Percentiles rank a stretch among this genome's conserved stretches.
These are phyloP conservation scores for Podila horticola DNA, from an alignment of 192 early-diverging fungal species.

Conservation along the genomic window DNA sequence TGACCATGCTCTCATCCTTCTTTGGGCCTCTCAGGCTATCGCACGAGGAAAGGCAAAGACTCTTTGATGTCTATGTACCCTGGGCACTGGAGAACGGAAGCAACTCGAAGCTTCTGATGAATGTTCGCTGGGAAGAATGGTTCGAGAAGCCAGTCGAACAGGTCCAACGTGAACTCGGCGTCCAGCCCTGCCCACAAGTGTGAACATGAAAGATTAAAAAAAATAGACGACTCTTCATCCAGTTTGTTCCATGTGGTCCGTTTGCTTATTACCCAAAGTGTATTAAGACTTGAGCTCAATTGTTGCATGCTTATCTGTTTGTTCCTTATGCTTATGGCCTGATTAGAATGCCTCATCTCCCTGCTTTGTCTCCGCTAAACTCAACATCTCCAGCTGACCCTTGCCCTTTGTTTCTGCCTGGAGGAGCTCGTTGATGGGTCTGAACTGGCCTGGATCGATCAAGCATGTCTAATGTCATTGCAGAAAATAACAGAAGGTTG, in stretches of 20 bases:
- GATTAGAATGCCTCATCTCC: slow-evolving; percentile 71
- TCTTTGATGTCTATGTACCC: slow-evolving; percentile 82
- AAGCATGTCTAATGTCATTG: slow-evolving; percentile 65
- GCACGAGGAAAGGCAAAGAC: slow-evolving; percentile 61
- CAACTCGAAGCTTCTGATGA: slow-evolving; percentile 81
- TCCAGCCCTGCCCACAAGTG: slow-evolving; percentile 54
- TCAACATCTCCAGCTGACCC: slow-evolving; percentile 90
- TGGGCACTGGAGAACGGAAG: slow-evolving; percentile 92
- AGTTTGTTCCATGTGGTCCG: neutral
- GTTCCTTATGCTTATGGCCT: neutral
- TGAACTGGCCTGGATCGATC: slow-evolving; percentile 95
- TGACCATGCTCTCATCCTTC: slow-evolving; percentile 83
- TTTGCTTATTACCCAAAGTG: no score
- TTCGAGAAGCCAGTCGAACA: slow-evolving; percentile 73
- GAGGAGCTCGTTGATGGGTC: slow-evolving; percentile 85
- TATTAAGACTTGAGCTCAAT: no score
- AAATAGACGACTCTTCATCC: neutral
- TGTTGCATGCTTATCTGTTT: neutral
- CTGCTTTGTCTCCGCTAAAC: slow-evolving; percentile 75
- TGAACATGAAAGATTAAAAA: neutral
- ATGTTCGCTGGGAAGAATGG: slow-evolving; percentile 90
- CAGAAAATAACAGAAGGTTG: slow-evolving; percentile 8
- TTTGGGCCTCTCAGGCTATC: slow-evolving; percentile 83
- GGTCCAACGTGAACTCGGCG: slow-evolving; percentile 80
- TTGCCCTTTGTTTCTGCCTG: slow-evolving; percentile 87